A percentile compares a stretch with the other conserved stretches of the same genome.
These are phyloP conservation scores for Phyllosticta paracitricarpa DNA, from an alignment of 2,329 filamentous ascomycete species.

Conservation along the genomic window DNA sequence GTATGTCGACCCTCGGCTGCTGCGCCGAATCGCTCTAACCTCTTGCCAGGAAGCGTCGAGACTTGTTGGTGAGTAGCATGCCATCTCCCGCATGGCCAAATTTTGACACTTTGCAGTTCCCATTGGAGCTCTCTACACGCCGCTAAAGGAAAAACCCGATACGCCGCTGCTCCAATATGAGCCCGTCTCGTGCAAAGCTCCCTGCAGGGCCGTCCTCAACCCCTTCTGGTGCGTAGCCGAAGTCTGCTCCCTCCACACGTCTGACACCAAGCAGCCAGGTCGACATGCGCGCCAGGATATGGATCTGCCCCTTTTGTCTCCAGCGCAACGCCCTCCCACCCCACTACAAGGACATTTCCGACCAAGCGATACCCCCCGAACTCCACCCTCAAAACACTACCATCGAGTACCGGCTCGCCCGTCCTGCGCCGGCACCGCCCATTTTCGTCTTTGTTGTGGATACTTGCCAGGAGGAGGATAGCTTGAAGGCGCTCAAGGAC, in stretches of 20 bases:
- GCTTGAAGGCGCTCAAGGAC: slow-evolving; percentile 71
- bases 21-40: slow-evolving; percentile 6
- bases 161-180: slow-evolving; percentile 88
- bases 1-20: slow-evolving; percentile 27
- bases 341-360: slow-evolving; percentile 84
- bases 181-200: slow-evolving; percentile 91
- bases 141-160: slow-evolving; percentile 86
- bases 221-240: slow-evolving; percentile 71
- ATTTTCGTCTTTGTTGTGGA: slow-evolving; percentile 85
- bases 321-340: slow-evolving; percentile 73
- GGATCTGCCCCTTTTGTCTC: slow-evolving; percentile 84
- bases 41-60: slow-evolving; percentile 74
- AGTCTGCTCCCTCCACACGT: slow-evolving; percentile 11
- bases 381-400: slow-evolving; percentile 74
- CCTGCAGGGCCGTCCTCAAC: slow-evolving; percentile 91
- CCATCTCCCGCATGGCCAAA: slow-evolving; percentile 2
- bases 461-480: slow-evolving; percentile 81
- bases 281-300: slow-evolving; percentile 71
- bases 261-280: slow-evolving; percentile 51
- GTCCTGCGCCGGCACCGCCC: slow-evolving; percentile 73
- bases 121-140: slow-evolving; percentile 91
- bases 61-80: slow-evolving; percentile 47
- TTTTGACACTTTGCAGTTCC: slow-evolving; percentile 48
- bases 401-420: slow-evolving; percentile 76
- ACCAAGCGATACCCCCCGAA: slow-evolving; percentile 73